Percentiles rank a stretch among this genome's conserved stretches.
phyloP scores from a whole-genome alignment of 2,329 filamentous ascomycete species.

The Cercospora sp. region DNA sequence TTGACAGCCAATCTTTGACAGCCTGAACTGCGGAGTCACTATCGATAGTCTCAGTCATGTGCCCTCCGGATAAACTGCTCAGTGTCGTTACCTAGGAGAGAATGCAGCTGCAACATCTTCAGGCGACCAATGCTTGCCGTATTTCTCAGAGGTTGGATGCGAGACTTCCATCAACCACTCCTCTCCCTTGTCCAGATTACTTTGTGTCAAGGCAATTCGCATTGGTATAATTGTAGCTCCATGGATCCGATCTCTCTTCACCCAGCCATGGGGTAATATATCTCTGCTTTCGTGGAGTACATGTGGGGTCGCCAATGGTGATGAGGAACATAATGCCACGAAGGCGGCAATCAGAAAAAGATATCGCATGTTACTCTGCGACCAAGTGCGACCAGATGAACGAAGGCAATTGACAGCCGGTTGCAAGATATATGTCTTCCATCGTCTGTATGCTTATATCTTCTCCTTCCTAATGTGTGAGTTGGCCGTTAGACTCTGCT shows the following conservation, averaged over 20 bases:
- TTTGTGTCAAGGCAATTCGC: constrained; percentile 31
- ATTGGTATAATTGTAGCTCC: constrained; percentile 24
- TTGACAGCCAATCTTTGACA: constrained; percentile 44
- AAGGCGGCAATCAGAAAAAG: constrained; percentile 1
- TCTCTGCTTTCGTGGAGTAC: constrained; percentile 37
- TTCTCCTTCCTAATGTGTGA: constrained; percentile 7
- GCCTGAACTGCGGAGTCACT: constrained; percentile 39
- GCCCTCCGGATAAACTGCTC: not conserved
- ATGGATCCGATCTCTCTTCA: constrained; percentile 35
- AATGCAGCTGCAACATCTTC: constrained; percentile 35
- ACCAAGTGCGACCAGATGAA: not conserved
- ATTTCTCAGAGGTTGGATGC: constrained; percentile 43
- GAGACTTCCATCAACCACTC: constrained; percentile 38
- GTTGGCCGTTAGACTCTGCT: not conserved
- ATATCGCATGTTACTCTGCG: not conserved
- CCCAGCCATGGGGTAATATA: constrained; percentile 31
- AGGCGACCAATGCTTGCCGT: constrained; percentile 46
- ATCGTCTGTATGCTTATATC: not conserved
- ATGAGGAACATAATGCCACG: constrained; percentile 3
- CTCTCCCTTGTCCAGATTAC: constrained; percentile 29
- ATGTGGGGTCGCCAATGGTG: constrained; percentile 22
- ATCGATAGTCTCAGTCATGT: constrained; percentile 39
- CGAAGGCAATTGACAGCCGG: not conserved
- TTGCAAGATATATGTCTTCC: not conserved
- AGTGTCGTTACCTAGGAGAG: constrained; percentile 24